A percentile compares a stretch with the other conserved stretches of the same genome.
These are phyloP conservation scores for Dendrocalamus sinicus DNA, from an alignment of 176 grass and related monocot species.

Conservation along the genomic window DNA sequence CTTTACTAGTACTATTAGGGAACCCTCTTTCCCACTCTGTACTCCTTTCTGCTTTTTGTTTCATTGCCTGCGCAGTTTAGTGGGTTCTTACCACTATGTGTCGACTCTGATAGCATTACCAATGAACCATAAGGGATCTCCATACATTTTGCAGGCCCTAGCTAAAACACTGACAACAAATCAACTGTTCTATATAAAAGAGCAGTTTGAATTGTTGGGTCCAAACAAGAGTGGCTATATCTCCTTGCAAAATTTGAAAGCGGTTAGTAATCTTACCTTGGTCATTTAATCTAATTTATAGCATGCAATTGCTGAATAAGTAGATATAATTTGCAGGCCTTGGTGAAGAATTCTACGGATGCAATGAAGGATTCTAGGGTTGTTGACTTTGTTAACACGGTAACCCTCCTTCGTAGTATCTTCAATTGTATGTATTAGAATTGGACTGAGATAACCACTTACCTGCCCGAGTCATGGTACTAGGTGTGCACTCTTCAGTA, in stretches of 20 bases:
- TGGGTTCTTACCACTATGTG: background rate
- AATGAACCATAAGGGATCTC: slow-evolving; percentile 19
- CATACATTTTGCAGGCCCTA: slow-evolving; percentile 73
- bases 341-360: slow-evolving; percentile 91
- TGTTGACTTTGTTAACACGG: slow-evolving; percentile 92
- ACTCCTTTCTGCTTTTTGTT: background rate
- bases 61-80: background rate
- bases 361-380: slow-evolving; percentile 96
- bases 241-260: slow-evolving; percentile 94
- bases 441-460: slow-evolving; percentile 4
- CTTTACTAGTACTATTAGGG: background rate
- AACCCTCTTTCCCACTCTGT: background rate
- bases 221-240: slow-evolving; percentile 96
- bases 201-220: slow-evolving; percentile 84
- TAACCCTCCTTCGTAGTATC: slow-evolving; percentile 34
- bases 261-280: slow-evolving; percentile 53
- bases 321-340: slow-evolving; percentile 55
- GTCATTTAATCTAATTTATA: slow-evolving; percentile 12
- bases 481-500: slow-evolving; percentile 99
- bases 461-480: slow-evolving; percentile 21
- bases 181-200: slow-evolving; percentile 88
- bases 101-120: background rate
- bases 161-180: slow-evolving; percentile 85
- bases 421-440: background rate
- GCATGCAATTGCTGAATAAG: slow-evolving; percentile 26